phyloP scores from a whole-genome alignment of 2,329 filamentous ascomycete species.

The Aspergillus versicolor region DNA sequence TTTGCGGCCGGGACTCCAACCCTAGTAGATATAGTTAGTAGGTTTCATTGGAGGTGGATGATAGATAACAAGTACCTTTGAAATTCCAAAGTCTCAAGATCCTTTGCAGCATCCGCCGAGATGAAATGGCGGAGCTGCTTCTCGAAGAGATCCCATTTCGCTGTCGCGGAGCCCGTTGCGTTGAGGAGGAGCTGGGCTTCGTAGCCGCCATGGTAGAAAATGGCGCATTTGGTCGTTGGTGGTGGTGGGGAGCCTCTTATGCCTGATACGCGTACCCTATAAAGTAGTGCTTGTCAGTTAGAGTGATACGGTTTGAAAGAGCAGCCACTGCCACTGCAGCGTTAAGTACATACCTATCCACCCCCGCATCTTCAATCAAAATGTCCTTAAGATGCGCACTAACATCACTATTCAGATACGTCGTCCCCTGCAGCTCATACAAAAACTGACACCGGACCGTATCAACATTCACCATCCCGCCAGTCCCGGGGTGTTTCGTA shows the following conservation, averaged over 20 bases:
- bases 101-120: slow-evolving; percentile 35
- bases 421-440: slow-evolving; percentile 50
- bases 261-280: slow-evolving; percentile 44
- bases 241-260: slow-evolving; percentile 47
- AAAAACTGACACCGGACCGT: slow-evolving; percentile 50
- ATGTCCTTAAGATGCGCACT: slow-evolving; percentile 43
- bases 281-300: not conserved
- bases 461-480: slow-evolving; percentile 42
- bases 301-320: not conserved
- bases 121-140: slow-evolving; percentile 48
- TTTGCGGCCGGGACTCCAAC: not conserved
- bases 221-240: slow-evolving; percentile 53
- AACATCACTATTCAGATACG: slow-evolving; percentile 51
- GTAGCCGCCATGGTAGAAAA: slow-evolving; percentile 52
- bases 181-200: slow-evolving; percentile 49
- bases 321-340: not conserved
- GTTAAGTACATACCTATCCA: slow-evolving; percentile 24
- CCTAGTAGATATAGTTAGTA: too few species aligned
- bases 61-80: slow-evolving; percentile 36
- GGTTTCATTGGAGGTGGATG: too few species aligned
- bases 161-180: slow-evolving; percentile 49
- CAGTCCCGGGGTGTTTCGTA: slow-evolving; percentile 48
- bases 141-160: slow-evolving; percentile 53
- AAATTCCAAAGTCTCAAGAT: slow-evolving; percentile 54
- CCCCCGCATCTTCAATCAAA: slow-evolving; percentile 35